Evolutionary conservation across 306 rosid species (phyloP), one percentile per base, ranked within the genome.

Genomic region (Cucumis melo): DNA sequence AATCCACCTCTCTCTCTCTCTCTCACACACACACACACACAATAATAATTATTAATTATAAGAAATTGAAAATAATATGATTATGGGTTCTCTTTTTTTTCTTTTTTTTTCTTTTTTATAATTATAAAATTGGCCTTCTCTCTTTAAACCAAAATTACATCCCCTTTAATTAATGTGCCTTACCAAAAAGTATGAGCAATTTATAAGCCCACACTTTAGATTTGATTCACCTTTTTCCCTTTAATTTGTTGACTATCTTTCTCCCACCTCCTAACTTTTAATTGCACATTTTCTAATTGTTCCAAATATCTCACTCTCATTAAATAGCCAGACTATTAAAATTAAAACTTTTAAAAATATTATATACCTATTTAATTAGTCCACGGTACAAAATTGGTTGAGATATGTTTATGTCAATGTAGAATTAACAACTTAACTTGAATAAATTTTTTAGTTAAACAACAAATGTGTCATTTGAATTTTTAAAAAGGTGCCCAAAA

Each of bases 111-210:
- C 2, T 20, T 66, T 67, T 66, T 38, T 41, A 38, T 9, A 66
- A 17, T 65, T 65, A n/a, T n/a, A 38, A 65, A 64, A 19, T 44
- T 70, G 13, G 57, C 6, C 56, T 67, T 70, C 75, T 42, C 74
- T 68, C 74, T 68, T 68, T 68, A 20, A 68, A 42, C 74, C 74
- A 67, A 12, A 10, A 34, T 4, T 0, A 39, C 19, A 67, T 21
- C 13, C 54, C 73, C 56, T 42, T 9, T 21, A 42, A 68, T 68
- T 46, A 70, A 70, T 70, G 75, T 44, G 20, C 21, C 57, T 70
- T 70, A 70, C 75, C 75, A 70, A 70, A 70, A 70, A 70, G 75
- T 70, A 44, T 70, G 75, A 70, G 75, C 75, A 70, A 70, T 70
- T 70, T 70, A 70, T 70, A 46, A 44, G 75, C 75, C 75, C 57